Evolutionary conservation across 352 stramenopile genomes (phyloP), one percentile per base, ranked within the genome.

Genomic region (Plasmopara muralis): DNA sequence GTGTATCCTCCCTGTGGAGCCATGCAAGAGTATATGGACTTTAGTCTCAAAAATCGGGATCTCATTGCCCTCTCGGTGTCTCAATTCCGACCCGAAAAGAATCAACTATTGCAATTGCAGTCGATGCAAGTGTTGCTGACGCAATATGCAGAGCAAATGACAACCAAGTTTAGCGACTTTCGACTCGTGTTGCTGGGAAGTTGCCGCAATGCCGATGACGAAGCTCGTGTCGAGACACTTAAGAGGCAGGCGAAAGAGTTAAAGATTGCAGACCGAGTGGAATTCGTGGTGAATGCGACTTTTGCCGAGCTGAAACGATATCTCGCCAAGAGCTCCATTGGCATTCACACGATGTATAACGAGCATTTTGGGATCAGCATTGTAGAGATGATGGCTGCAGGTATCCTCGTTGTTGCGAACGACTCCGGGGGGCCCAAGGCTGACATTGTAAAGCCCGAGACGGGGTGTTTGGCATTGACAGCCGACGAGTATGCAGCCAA

Each of bases 301-400:
- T 99, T 97, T 52, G 63, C 68, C 0, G 83, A 97, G 44, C 64
- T 99, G 33, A 91, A 96, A 66, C 50, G 78, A 15, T 93, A 86
- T 44, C 65, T 99, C 15, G 65, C 68, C 6, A 76, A 63, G 35
- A 82, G 89, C 51, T 83, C 80, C 7, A 87, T 99, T 15, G 97
- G 97, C 4, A 63, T 99, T 6, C 97, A 99, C 75, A 99, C 96
- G 12, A 99, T 99, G 97, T 98, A 95, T 77, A 98, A 99, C 53
- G 97, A 99, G 69, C 97, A 99, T 72, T 99, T 99, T 80, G 97
- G 97, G 7, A 99, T 99, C 67, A 96, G 95, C 44, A 94, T 99
- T 30, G 97, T 99, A 39, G 97, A 99, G 77, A 99, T 99, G 94
- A 98, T 99, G 93, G 90, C 96, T 8, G 92, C 96, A 1, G 96